Evolutionary conservation across 2,329 filamentous ascomycete genomes (phyloP).

Genomic region (Cordyceps pruinosa): DNA sequence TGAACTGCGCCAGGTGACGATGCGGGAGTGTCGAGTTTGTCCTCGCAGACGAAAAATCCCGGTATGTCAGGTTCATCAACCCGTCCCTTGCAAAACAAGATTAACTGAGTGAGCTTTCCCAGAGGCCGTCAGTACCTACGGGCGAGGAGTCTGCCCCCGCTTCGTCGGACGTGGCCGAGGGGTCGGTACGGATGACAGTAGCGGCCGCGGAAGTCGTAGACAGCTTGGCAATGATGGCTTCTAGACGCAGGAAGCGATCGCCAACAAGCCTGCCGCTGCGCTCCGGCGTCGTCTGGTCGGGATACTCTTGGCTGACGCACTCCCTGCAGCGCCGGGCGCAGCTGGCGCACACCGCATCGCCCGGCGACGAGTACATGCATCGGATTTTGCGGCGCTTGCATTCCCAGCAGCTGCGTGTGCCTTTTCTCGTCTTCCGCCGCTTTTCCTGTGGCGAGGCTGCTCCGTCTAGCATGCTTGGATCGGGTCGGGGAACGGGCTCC

Average conservation of each 20-base stretch:
- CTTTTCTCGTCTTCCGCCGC: slow-evolving; percentile 41
- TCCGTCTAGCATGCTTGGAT: background rate
- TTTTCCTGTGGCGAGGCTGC: slow-evolving; percentile 17
- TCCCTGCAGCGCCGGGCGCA: slow-evolving; percentile 37
- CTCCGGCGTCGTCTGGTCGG: slow-evolving; percentile 23
- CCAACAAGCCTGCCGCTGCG: slow-evolving; percentile 16
- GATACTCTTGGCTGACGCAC: slow-evolving; percentile 44
- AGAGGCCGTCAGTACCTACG: background rate
- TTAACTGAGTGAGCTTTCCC: background rate
- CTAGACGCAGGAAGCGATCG: slow-evolving; percentile 30
- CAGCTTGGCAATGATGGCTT: slow-evolving; percentile 28
- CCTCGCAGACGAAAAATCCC: background rate
- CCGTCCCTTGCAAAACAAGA: background rate
- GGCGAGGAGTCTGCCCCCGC: background rate
- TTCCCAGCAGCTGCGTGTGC: slow-evolving; percentile 53
- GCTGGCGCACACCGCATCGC: slow-evolving; percentile 34
- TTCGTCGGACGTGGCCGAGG: background rate
- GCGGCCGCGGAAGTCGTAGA: slow-evolving; percentile 11
- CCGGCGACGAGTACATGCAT: slow-evolving; percentile 36
- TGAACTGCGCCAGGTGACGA: background rate
- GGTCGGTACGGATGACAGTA: background rate
- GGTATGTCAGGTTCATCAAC: background rate
- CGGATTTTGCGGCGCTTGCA: slow-evolving; percentile 49
- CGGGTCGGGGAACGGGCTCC: background rate
- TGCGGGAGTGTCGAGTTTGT: background rate